Evolutionary conservation across 495 filamentous ascomycete species (phyloP), one percentile per base, ranked within the genome.

Genomic region (Echria macrotheca): DNA sequence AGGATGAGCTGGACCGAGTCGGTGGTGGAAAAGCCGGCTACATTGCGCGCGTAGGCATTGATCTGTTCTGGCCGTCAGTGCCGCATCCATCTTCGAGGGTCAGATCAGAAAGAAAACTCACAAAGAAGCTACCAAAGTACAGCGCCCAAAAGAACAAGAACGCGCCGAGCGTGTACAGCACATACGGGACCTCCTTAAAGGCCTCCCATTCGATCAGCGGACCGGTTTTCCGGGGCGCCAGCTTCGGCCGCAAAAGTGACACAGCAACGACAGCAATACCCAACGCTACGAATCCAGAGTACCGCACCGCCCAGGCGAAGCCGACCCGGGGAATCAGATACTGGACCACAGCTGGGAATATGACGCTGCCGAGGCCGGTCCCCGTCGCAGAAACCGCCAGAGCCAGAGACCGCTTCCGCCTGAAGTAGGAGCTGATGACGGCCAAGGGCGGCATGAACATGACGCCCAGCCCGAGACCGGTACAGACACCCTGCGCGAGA

Each of bases 81-180:
- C 17, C 1, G 14, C 15, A 25, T 8, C 1, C 8, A 15, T 8
- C 2, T 15, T 21, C 17, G 22, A 23, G 12, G 21, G 18, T 12
- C 4, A 18, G 11, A 4, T 22, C 2, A 14, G 7, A 11, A n/a
- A 24, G 1, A 21, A 14, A 18, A 59, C 71, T 67, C 44, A 73
- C 71, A 49, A 70, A 75, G 39, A 75, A 72, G 32, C 56, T 69
- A 2, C 65, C 70, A 54, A 75, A 73, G 48, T 69, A 73, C 18
- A 74, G 52, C 8, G 63, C 67, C 64, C 59, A 72, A 35, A 68
- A 71, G 55, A 71, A 55, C 18, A 73, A 36, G 32, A 71, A 72
- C 0, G 65, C 50, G 5, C 64, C 69, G 11, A 65, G 47, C 14
- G 57, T 50, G 52, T 65, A 75, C 24, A 73, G 48, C 1, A 62